These are phyloP conservation scores for Salicornia ramosissima DNA, from an alignment of 148 eudicot genomes.

Conservation along the genomic window DNA sequence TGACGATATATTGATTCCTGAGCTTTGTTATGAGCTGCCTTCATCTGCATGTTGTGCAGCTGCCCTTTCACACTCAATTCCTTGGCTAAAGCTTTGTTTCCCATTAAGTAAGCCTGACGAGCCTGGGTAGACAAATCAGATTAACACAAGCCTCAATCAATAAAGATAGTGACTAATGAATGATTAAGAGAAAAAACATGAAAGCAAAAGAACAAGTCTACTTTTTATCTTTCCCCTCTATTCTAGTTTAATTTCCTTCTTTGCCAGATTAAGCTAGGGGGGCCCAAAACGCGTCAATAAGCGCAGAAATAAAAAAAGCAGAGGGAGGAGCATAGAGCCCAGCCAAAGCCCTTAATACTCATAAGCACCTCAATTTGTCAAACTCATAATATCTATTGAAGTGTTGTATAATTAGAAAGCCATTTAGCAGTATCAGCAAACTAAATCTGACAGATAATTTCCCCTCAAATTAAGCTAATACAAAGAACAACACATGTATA, in stretches of 20 bases:
- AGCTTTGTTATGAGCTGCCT: conserved; percentile 91
- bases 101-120: conserved; percentile 76
- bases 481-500: not conserved
- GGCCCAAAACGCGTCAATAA: no score
- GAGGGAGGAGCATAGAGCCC: no score
- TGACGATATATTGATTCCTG: conserved; percentile 88
- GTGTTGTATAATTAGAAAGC: not conserved
- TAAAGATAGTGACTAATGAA: not conserved
- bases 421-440: not conserved
- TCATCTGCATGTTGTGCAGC: conserved; percentile 88
- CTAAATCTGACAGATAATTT: not conserved
- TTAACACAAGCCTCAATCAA: conserved; percentile 2
- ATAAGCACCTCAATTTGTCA: no score
- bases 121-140: conserved; percentile 47
- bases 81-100: conserved; percentile 91
- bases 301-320: no score
- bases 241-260: no score
- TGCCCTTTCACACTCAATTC: conserved; percentile 92
- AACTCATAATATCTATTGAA: not conserved
- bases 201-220: not conserved
- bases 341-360: no score
- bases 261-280: no score
- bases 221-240: no score
- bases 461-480: not conserved
- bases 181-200: not conserved